A percentile compares a stretch with the other conserved stretches of the same genome.
These are phyloP conservation scores for Stephanocyclus meneghinianus DNA, from an alignment of 352 stramenopile species.

Conservation along the genomic window DNA sequence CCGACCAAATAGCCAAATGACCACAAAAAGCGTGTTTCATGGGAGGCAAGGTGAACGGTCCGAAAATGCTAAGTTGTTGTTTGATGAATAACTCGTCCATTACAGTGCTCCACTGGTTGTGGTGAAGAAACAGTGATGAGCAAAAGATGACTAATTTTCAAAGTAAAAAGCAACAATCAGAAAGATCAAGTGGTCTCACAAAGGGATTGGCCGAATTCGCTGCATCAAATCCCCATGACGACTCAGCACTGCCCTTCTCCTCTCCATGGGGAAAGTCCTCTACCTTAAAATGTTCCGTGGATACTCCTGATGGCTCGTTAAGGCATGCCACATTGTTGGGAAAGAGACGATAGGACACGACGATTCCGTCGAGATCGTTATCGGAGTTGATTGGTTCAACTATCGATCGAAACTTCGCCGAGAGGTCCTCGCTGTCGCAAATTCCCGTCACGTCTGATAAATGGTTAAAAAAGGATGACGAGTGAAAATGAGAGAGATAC, in stretches of 20 bases:
- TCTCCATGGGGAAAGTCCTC: neutral
- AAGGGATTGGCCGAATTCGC: constrained; percentile 21
- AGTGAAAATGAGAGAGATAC: neutral
- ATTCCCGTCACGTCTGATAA: constrained; percentile 59
- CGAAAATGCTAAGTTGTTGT: constrained; percentile 17
- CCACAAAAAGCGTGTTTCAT: constrained; percentile 20
- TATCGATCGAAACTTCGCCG: constrained; percentile 47
- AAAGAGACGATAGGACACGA: constrained; percentile 56
- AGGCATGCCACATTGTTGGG: constrained; percentile 53
- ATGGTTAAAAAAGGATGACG: neutral
- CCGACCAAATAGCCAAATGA: constrained; percentile 22
- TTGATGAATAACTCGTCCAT: constrained; percentile 22
- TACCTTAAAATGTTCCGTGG: neutral
- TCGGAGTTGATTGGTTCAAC: constrained; percentile 54
- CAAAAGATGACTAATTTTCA: neutral
- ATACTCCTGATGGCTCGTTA: constrained; percentile 23
- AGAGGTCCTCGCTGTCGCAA: constrained; percentile 55
- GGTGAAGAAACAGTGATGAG: too few species aligned
- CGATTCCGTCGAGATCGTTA: constrained; percentile 46
- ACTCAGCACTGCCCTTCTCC: constrained; percentile 1
- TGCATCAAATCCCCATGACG: constrained; percentile 24
- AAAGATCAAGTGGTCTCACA: constrained; percentile 1
- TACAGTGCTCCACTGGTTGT: constrained; percentile 12
- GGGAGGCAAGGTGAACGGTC: constrained; percentile 11
- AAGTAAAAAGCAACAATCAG: too few species aligned